A percentile compares a stretch with the other conserved stretches of the same genome.
These are phyloP conservation scores for Bifiguratus adelaidae DNA, from an alignment of 192 early-diverging fungal species.

Conservation along the genomic window DNA sequence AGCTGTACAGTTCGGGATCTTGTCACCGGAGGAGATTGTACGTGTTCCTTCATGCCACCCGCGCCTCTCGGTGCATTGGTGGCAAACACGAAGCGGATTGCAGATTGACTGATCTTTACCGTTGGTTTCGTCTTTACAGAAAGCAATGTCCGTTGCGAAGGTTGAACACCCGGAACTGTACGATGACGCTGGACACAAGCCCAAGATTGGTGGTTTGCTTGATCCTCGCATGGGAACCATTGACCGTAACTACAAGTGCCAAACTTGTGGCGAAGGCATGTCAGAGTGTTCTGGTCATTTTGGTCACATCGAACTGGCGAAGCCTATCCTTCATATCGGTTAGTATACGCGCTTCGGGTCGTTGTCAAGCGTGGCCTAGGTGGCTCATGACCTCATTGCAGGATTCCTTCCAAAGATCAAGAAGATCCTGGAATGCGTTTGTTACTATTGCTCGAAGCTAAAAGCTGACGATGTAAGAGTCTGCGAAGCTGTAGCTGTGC, in stretches of 20 bases:
- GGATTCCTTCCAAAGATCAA: slow-evolving; percentile 91
- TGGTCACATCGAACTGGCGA: slow-evolving; percentile 92
- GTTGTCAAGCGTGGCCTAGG: too few relatives aligned
- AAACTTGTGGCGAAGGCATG: slow-evolving; percentile 93
- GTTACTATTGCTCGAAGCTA: slow-evolving; percentile 87
- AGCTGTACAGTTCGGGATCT: slow-evolving; percentile 90
- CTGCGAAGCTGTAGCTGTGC: too few relatives aligned
- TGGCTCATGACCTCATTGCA: too few relatives aligned
- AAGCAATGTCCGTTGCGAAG: slow-evolving; percentile 92
- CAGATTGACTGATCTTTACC: not conserved
- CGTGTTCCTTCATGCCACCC: slow-evolving; percentile 13
- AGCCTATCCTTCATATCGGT: slow-evolving; percentile 93
- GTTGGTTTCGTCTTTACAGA: slow-evolving; percentile 39
- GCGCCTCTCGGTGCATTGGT: slow-evolving; percentile 1
- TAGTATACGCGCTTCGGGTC: slow-evolving; percentile 2
- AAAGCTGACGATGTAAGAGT: slow-evolving; percentile 68
- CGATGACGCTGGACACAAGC: slow-evolving; percentile 74
- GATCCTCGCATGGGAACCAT: slow-evolving; percentile 96
- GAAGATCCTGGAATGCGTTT: slow-evolving; percentile 95
- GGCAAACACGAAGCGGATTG: not conserved
- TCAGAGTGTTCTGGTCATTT: slow-evolving; percentile 96
- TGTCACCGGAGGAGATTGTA: slow-evolving; percentile 97
- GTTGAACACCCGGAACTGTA: slow-evolving; percentile 84
- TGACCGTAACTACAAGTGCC: slow-evolving; percentile 94
- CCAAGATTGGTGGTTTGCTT: slow-evolving; percentile 77